Conservation (phyloP, 176 grass and related monocot genomes). For the Cymbopogon citratus region DNA sequence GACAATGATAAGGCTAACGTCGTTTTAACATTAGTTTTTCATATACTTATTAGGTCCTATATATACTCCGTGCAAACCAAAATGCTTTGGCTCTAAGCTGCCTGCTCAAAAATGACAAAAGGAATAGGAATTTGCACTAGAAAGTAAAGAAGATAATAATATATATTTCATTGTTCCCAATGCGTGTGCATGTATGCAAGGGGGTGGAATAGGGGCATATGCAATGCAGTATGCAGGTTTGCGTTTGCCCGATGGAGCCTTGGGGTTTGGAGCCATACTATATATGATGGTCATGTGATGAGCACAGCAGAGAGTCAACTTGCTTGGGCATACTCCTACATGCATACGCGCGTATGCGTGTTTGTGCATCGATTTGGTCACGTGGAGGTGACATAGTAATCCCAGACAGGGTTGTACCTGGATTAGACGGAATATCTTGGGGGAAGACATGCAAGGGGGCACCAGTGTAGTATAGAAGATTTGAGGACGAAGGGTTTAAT, state of each 20-base stretch:
- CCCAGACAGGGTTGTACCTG: conserved; percentile 50
- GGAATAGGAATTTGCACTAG: no score
- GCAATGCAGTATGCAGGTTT: not conserved
- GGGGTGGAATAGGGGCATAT: not conserved
- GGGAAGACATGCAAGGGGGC: conserved; percentile 42
- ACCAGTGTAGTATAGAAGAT: conserved; percentile 49
- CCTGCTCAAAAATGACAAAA: no score
- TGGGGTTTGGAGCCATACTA: conserved; percentile 39
- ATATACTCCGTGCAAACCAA: no score
- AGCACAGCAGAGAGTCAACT: conserved; percentile 41
- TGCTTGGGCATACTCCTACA: not conserved
- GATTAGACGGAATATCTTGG: conserved; percentile 91
- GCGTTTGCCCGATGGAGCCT: conserved; percentile 42
- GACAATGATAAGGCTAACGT: no score
- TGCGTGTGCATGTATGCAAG: no score
- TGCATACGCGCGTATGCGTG: conserved; percentile 14
- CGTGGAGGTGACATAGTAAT: conserved; percentile 65
- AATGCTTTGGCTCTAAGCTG: no score
- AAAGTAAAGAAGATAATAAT: no score
- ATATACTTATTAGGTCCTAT: no score
- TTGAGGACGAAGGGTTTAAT: conserved; percentile 11
- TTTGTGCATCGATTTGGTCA: conserved; percentile 45
- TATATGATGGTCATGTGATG: conserved; percentile 38
- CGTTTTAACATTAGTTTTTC: no score
- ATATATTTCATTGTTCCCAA: no score